A percentile compares a stretch with the other conserved stretches of the same genome.
Conservation (phyloP, 2,329 filamentous ascomycete species). For the Aspergillus sp. region DNA sequence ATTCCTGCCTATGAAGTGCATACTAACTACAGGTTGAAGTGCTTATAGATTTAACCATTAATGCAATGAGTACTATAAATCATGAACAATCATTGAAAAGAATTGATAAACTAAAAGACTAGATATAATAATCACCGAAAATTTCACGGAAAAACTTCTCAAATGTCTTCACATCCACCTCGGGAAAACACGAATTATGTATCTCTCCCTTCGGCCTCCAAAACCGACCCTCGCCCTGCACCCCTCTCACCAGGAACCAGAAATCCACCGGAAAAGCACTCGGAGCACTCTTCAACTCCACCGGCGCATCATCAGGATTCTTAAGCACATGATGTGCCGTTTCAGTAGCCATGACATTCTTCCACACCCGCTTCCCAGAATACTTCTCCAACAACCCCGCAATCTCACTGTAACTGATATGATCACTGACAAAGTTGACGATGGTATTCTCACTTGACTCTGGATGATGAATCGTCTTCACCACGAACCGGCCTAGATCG, state of each 20-base stretch:
- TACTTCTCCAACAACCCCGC: slow-evolving; percentile 13
- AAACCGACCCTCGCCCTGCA: slow-evolving; percentile 17
- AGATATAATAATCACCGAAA: neutral
- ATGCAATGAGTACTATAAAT: too few relatives aligned
- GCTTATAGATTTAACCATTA: too few relatives aligned
- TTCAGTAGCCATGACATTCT: slow-evolving; percentile 5
- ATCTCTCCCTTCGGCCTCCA: slow-evolving; percentile 13
- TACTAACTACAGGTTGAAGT: too few relatives aligned
- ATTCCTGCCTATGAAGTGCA: too few relatives aligned
- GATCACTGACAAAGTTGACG: slow-evolving; percentile 20
- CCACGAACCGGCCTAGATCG: slow-evolving; percentile 21
- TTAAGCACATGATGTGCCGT: slow-evolving; percentile 13
- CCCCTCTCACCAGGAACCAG: slow-evolving; percentile 18
- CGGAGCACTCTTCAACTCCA: slow-evolving; percentile 5
- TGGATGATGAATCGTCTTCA: slow-evolving; percentile 17
- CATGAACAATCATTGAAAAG: too few relatives aligned
- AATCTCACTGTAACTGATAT: slow-evolving; percentile 17
- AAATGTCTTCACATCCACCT: slow-evolving; percentile 2
- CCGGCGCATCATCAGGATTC: slow-evolving; percentile 8
- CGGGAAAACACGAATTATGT: slow-evolving; percentile 12
- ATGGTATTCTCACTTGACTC: slow-evolving; percentile 15
- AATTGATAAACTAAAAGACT: too few relatives aligned
- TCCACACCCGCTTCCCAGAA: slow-evolving; percentile 12
- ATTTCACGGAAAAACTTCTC: slow-evolving; percentile 6
- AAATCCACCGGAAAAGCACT: slow-evolving; percentile 19